These are phyloP conservation scores for Gossypium bickii DNA, from an alignment of 345 rosid species.

Conservation along the genomic window DNA sequence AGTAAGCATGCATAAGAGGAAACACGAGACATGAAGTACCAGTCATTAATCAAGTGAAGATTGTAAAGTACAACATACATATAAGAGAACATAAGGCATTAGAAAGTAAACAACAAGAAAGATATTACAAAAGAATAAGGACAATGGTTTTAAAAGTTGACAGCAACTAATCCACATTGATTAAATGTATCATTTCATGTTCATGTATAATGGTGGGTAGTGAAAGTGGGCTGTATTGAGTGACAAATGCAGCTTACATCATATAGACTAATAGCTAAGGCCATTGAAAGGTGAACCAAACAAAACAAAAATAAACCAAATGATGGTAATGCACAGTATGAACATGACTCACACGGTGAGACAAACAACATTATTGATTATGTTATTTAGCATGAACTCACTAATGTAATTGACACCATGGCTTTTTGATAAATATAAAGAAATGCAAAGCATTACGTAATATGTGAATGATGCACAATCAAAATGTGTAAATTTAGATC, in stretches of 20 bases:
- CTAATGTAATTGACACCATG: background rate
- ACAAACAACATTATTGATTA: background rate
- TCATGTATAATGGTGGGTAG: background rate
- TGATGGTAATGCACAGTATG: background rate
- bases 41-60: background rate
- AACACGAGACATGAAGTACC: background rate
- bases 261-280: background rate
- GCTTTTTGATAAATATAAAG: background rate
- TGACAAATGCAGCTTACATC: background rate
- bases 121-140: background rate
- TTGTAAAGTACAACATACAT: background rate
- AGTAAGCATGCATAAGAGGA: background rate
- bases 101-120: background rate
- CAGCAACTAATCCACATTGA: background rate
- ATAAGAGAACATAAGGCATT: background rate
- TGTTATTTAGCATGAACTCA: background rate
- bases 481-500: background rate
- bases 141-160: background rate
- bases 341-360: background rate
- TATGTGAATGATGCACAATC: no score
- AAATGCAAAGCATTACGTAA: no score
- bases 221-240: background rate
- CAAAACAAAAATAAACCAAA: background rate
- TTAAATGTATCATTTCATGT: background rate
- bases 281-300: background rate